Evolutionary conservation across 345 rosid genomes (phyloP).

Genomic region (Erucastrum elatum): DNA sequence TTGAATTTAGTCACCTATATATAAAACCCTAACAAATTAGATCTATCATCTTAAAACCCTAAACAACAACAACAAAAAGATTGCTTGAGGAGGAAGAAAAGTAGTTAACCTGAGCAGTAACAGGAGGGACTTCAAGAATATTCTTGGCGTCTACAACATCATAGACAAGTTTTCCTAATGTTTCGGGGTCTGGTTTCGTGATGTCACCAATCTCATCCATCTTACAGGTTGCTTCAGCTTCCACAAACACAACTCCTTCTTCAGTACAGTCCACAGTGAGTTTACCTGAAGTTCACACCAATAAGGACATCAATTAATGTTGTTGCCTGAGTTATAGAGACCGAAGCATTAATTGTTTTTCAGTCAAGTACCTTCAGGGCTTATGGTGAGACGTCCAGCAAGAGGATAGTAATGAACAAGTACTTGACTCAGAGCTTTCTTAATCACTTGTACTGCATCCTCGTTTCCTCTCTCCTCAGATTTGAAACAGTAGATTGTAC

Average conservation of each 20-base stretch:
- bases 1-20: constrained; percentile 71
- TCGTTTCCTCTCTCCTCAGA: constrained; percentile 65
- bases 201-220: constrained; percentile 76
- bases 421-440: constrained; percentile 68
- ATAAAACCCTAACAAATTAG: neutral
- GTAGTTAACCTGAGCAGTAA: constrained; percentile 75
- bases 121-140: constrained; percentile 86
- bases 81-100: constrained; percentile 24
- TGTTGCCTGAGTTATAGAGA: neutral
- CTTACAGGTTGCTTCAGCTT: constrained; percentile 71
- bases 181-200: constrained; percentile 74
- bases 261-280: constrained; percentile 73
- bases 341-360: neutral
- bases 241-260: constrained; percentile 84
- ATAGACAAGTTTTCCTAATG: constrained; percentile 78
- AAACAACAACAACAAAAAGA: neutral
- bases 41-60: neutral
- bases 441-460: constrained; percentile 57
- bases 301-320: constrained; percentile 3
- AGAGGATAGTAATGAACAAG: constrained; percentile 85
- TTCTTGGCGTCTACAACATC: constrained; percentile 78
- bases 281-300: constrained; percentile 42
- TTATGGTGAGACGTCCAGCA: constrained; percentile 74
- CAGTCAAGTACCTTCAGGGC: constrained; percentile 54
- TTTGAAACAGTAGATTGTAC: constrained; percentile 81